A percentile compares a stretch with the other conserved stretches of the same genome.
Conservation (phyloP, 495 filamentous ascomycete genomes). For the Coniosporium apollinis region DNA sequence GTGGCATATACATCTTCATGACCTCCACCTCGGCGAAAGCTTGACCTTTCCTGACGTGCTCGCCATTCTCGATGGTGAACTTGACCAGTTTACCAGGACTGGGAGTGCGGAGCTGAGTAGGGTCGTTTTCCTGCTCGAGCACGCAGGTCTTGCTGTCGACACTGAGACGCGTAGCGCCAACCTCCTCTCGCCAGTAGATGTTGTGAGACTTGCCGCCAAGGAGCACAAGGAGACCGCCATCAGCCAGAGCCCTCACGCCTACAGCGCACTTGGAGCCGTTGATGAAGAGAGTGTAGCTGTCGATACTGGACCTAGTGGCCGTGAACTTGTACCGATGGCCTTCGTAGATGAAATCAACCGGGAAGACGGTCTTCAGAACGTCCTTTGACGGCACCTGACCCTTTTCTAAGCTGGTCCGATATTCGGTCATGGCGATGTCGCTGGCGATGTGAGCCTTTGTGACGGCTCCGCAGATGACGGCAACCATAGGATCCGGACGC, state of each 20-base stretch:
- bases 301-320: conserved; percentile 75
- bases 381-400: conserved; percentile 95
- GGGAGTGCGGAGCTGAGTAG: conserved; percentile 87
- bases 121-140: conserved; percentile 97
- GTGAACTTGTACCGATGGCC: conserved; percentile 95
- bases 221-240: conserved; percentile 87
- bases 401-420: conserved; percentile 79
- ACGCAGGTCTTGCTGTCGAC: conserved; percentile 97
- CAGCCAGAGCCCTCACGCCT: conserved; percentile 79
- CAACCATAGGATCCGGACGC: conserved; percentile 79
- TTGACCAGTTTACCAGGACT: conserved; percentile 97
- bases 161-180: conserved; percentile 82
- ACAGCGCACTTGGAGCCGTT: conserved; percentile 95
- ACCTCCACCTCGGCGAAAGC: conserved; percentile 96
- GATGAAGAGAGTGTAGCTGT: conserved; percentile 97
- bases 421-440: conserved; percentile 73
- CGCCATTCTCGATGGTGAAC: conserved; percentile 92
- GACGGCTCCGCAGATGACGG: conserved; percentile 84
- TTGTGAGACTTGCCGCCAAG: conserved; percentile 87
- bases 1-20: conserved; percentile 99
- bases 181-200: conserved; percentile 99
- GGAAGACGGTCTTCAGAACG: conserved; percentile 93
- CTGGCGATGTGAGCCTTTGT: conserved; percentile 89
- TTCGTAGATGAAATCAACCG: conserved; percentile 97
- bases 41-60: conserved; percentile 85